A percentile compares a stretch with the other conserved stretches of the same genome.
These are phyloP conservation scores for Leucocoprinus leucothites DNA, from an alignment of 768 basidiomycete species.

Conservation along the genomic window DNA sequence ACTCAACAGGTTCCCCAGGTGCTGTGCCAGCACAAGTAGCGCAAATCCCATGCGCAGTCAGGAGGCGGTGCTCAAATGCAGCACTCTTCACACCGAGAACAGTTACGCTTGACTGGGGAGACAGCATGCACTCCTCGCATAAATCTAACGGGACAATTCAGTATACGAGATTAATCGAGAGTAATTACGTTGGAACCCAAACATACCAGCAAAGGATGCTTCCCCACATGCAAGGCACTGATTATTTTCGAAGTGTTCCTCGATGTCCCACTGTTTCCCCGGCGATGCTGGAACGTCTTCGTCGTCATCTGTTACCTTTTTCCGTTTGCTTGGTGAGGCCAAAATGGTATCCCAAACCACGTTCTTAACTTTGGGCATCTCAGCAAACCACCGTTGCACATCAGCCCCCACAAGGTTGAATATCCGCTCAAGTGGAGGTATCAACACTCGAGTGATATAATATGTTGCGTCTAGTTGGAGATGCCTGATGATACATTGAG, in stretches of 20 bases:
- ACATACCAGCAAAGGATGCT: constrained; percentile 49
- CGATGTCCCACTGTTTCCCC: constrained; percentile 50
- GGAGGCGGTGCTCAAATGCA: constrained; percentile 50
- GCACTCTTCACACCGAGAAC: constrained; percentile 53
- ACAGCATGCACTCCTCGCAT: constrained; percentile 57
- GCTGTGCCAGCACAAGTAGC: constrained; percentile 61
- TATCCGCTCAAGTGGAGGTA: constrained; percentile 87
- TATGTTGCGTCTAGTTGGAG: constrained; percentile 81
- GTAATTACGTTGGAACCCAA: background rate
- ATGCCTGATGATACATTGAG: constrained; percentile 38
- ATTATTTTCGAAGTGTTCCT: constrained; percentile 70
- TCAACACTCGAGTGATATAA: constrained; percentile 84
- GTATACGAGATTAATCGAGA: background rate
- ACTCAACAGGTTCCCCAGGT: constrained; percentile 57
- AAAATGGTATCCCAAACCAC: constrained; percentile 25
- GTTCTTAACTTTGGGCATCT: constrained; percentile 63
- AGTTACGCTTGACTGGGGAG: constrained; percentile 53
- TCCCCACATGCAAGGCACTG: constrained; percentile 70
- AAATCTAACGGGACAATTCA: constrained; percentile 38
- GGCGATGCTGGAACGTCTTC: constrained; percentile 18
- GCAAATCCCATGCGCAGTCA: constrained; percentile 67
- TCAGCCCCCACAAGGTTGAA: constrained; percentile 91
- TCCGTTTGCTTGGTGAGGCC: constrained; percentile 27
- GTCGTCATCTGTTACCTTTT: constrained; percentile 17
- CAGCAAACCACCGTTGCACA: constrained; percentile 80